Conservation (phyloP, 257 asterid genomes). For the Solanum stenotomum region DNA sequence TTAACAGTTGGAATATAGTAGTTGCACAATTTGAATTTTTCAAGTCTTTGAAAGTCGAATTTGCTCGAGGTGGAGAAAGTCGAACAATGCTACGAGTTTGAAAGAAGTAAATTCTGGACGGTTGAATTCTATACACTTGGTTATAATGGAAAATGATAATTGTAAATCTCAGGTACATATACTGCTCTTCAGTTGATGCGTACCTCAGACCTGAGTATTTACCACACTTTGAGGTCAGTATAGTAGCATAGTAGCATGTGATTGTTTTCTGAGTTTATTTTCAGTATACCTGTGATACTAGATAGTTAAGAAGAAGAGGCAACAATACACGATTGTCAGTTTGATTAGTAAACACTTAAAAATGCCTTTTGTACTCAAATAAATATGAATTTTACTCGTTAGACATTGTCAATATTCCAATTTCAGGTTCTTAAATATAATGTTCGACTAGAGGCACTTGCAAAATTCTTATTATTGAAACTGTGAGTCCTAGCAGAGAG, state of each 20-base stretch:
- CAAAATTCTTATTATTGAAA: neutral
- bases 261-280: neutral
- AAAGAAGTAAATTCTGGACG: too few relatives aligned
- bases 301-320: too few relatives aligned
- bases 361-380: neutral
- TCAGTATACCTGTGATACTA: neutral
- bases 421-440: neutral
- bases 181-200: conserved; percentile 85
- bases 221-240: conserved; percentile 60
- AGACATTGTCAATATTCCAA: neutral
- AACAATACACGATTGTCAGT: too few relatives aligned
- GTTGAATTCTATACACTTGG: too few relatives aligned
- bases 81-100: too few relatives aligned
- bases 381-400: neutral
- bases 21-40: too few relatives aligned
- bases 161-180: conserved; percentile 52
- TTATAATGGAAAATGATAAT: too few relatives aligned
- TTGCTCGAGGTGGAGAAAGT: too few relatives aligned
- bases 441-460: neutral
- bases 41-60: too few relatives aligned
- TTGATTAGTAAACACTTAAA: neutral
- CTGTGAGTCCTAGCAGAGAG: neutral
- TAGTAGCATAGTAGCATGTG: neutral
- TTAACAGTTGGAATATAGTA: too few relatives aligned
- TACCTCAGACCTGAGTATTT: conserved; percentile 60